phyloP scores from a whole-genome alignment of 345 rosid species.

The Bruguiera parviflora region DNA sequence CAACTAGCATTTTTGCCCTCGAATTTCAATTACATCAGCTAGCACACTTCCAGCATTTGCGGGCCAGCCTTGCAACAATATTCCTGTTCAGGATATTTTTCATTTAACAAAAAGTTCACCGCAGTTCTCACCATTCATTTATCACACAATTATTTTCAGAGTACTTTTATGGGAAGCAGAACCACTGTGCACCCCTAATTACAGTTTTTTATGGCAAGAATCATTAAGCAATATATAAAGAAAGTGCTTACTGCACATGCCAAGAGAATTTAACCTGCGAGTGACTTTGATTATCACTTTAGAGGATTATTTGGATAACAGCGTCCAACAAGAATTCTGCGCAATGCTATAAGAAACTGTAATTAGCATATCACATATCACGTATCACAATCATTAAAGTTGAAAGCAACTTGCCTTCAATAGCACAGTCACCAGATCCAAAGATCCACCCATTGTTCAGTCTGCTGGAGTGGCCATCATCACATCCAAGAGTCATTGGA shows the following conservation, averaged over 20 bases:
- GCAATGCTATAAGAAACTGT: slow-evolving; percentile 41
- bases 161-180: slow-evolving; percentile 71
- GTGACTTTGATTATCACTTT: slow-evolving; percentile 84
- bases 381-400: slow-evolving; percentile 24
- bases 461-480: slow-evolving; percentile 54
- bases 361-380: slow-evolving; percentile 33
- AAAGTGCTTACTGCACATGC: not conserved
- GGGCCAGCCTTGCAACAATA: too few relatives aligned
- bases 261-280: slow-evolving; percentile 58
- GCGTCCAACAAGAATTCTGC: slow-evolving; percentile 82
- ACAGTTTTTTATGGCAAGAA: slow-evolving; percentile 5
- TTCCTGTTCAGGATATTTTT: too few relatives aligned
- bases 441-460: slow-evolving; percentile 57
- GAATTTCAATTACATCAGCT: slow-evolving; percentile 24
- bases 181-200: slow-evolving; percentile 22
- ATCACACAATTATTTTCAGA: slow-evolving; percentile 11
- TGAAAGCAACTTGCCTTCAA: slow-evolving; percentile 67
- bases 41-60: too few relatives aligned
- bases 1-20: slow-evolving; percentile 58
- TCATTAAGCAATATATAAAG: not conserved
- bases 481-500: slow-evolving; percentile 30
- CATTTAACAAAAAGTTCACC: too few relatives aligned
- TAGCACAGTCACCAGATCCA: slow-evolving; percentile 53
- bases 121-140: not conserved
- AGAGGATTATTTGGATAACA: slow-evolving; percentile 45